Evolutionary conservation across 2,329 filamentous ascomycete species (phyloP).

Genomic region (Penicillium crustosum): DNA sequence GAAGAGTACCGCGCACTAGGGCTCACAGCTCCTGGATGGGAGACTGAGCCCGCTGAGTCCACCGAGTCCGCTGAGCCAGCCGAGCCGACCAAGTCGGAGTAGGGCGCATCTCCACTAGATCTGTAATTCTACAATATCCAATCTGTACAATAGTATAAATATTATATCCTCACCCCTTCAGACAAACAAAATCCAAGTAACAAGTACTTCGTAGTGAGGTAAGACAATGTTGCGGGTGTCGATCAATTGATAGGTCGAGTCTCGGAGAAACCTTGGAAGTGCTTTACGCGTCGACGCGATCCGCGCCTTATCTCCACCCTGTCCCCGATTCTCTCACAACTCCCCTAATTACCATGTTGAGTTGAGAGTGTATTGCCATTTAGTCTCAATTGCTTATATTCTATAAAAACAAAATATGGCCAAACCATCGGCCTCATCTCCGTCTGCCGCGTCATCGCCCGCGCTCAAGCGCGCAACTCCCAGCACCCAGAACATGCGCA

Average conservation of each 20-base stretch:
- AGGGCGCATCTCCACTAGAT: slow-evolving; percentile 1
- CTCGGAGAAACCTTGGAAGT: slow-evolving; percentile 26
- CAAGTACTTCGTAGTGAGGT: not conserved
- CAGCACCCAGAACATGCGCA: slow-evolving; percentile 52
- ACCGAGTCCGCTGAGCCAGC: slow-evolving; percentile 2
- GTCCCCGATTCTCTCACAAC: slow-evolving; percentile 1
- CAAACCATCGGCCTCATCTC: slow-evolving; percentile 37
- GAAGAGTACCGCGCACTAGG: slow-evolving; percentile 51
- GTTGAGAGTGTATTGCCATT: not conserved
- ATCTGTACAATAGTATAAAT: slow-evolving; percentile 11
- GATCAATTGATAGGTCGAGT: slow-evolving; percentile 12
- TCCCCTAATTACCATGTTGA: slow-evolving; percentile 5
- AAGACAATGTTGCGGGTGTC: not conserved
- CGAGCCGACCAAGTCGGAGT: slow-evolving; percentile 6
- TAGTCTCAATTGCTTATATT: not conserved
- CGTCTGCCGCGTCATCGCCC: slow-evolving; percentile 35
- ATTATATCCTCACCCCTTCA: not conserved
- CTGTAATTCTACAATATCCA: slow-evolving; percentile 13
- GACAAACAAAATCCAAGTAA: not conserved
- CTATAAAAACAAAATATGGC: slow-evolving; percentile 32
- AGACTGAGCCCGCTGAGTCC: slow-evolving; percentile 19
- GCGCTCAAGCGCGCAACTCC: slow-evolving; percentile 43
- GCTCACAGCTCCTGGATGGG: slow-evolving; percentile 53
- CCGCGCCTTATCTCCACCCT: slow-evolving; percentile 24
- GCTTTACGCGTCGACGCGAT: slow-evolving; percentile 44